Base-by-base conservation (phyloP, 2,329 filamentous ascomycete genomes). In the Ceratocystis eucalypticola region DNA sequence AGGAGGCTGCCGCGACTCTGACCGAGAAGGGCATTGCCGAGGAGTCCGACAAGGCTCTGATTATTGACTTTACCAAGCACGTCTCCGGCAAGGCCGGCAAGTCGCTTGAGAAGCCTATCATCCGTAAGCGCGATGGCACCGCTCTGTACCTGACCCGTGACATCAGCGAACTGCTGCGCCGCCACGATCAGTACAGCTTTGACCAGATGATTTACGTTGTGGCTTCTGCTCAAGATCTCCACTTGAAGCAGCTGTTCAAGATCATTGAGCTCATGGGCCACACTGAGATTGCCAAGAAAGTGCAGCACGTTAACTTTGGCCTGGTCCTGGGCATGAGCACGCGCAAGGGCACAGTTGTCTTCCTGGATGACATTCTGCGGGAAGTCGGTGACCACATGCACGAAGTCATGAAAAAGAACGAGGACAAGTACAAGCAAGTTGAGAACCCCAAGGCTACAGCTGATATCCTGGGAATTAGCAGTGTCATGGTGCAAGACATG, bases 401-500 rank as follows among this genome's bases (percentile, higher is more conserved):
- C 80, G 90, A 96, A 69, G 90, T 95, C 64, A 99, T 99, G 94
- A 85, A 80, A 76, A 88, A 88, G 79, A 97, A 97, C 75, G 82
- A 88, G 72, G 81, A 83, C 73, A 99, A 99, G 80, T 99, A 97
- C 76, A 78, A 85, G 66, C 91, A 96, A 76, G 87, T 99, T 22
- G 88, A 87, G 72, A 81, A 97, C 75, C 93, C 93, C 0, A 86
- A 85, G 65, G 82, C 84, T 65, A 88, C 87, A 8, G 91, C 94
- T 69, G 94, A 97, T 77, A 90, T 84, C 10, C 83, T 97, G 2
- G 94, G 93, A 69, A 96, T 97, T 74, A 92, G 88, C 70, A 88
- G 89, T 73, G 93, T 97, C 73, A 97, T 97, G 91, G 91, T 96
- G 22, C 93, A 97, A 77, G 94, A 97, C 74, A 96, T 97, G 91